These are phyloP conservation scores for Trichophyton schoenleinii DNA, from an alignment of 2,329 filamentous ascomycete species.

Conservation along the genomic window DNA sequence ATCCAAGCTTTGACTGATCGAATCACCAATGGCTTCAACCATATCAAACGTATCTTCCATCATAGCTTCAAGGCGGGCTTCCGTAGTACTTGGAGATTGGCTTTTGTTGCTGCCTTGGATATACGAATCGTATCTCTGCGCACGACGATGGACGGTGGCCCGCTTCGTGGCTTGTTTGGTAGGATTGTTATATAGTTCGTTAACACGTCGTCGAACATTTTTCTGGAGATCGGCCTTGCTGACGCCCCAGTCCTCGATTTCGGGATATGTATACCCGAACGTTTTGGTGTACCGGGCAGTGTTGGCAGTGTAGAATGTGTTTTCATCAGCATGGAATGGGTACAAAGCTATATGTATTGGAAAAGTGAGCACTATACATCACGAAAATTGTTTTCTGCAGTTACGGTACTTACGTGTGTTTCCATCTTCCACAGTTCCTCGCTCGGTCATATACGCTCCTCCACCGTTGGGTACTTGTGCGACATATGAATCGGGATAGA, in stretches of 20 bases:
- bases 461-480: conserved; percentile 42
- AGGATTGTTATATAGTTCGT: conserved; percentile 44
- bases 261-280: conserved; percentile 66
- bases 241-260: conserved; percentile 40
- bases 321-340: conserved; percentile 51
- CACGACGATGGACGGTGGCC: conserved; percentile 16
- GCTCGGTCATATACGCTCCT: conserved; percentile 48
- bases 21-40: conserved; percentile 10
- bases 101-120: background rate
- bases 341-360: conserved; percentile 36
- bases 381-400: background rate
- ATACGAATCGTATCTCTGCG: conserved; percentile 10
- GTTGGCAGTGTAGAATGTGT: conserved; percentile 56
- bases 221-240: conserved; percentile 24
- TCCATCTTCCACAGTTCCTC: conserved; percentile 43
- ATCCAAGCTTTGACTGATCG: conserved; percentile 11
- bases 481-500: conserved; percentile 58
- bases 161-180: conserved; percentile 3
- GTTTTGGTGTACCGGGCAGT: conserved; percentile 44
- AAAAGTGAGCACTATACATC: background rate
- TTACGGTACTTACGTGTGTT: conserved; percentile 33
- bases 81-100: background rate
- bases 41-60: conserved; percentile 11
- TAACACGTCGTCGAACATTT: conserved; percentile 43
- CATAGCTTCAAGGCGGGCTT: conserved; percentile 14